Evolutionary conservation across 2,329 filamentous ascomycete species (phyloP).

Genomic region (Ophiostoma sp.): DNA sequence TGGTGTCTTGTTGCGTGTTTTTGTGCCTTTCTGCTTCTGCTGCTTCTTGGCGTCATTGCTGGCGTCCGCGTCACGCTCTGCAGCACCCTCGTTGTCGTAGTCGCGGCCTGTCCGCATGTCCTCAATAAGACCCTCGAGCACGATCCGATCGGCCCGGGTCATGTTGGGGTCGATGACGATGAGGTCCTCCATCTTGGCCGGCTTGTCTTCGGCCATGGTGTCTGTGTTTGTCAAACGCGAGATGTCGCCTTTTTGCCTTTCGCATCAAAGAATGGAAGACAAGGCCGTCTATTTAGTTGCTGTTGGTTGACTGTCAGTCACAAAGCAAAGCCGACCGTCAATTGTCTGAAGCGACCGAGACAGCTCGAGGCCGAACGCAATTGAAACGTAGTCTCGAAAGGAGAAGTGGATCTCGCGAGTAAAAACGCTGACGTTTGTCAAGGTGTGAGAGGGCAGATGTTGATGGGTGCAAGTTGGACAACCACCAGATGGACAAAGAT

Average conservation of each 20-base stretch:
- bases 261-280: not conserved
- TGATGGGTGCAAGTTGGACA: not conserved
- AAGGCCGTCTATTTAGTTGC: not conserved
- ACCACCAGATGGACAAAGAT: not conserved
- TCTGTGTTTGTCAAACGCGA: not conserved
- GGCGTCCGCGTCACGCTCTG: conserved; percentile 20
- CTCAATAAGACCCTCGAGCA: conserved; percentile 39
- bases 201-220: not conserved
- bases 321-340: not conserved
- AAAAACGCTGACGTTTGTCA: conserved; percentile 8
- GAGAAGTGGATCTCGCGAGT: conserved; percentile 13
- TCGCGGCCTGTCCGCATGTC: conserved; percentile 35
- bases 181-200: conserved; percentile 23
- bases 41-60: conserved; percentile 20
- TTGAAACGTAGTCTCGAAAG: conserved; percentile 8
- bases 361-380: not conserved
- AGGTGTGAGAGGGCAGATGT: not conserved
- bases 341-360: not conserved
- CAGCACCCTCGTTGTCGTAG: conserved; percentile 25
- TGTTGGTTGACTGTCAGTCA: not conserved
- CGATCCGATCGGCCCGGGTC: conserved; percentile 39
- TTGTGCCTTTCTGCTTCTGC: not conserved
- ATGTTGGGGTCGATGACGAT: conserved; percentile 39
- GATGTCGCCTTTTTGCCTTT: too few relatives aligned
- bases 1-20: not conserved